Evolutionary conservation across 2,329 filamentous ascomycete genomes (phyloP).

Genomic region (Cordyceps cicadae): DNA sequence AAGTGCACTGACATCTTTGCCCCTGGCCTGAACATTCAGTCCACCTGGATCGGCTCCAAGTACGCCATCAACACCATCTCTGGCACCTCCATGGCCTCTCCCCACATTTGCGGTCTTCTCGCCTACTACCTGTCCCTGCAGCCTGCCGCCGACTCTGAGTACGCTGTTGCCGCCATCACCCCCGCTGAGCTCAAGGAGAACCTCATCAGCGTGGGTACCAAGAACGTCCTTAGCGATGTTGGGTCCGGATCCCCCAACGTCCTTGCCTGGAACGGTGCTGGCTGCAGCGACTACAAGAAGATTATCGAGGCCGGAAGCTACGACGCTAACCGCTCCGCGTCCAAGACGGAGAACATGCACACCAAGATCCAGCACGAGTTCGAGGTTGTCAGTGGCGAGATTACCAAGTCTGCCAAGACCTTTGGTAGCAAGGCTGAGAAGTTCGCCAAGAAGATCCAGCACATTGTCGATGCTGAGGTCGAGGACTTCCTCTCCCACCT

Average conservation of each 20-base stretch:
- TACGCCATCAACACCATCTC: conserved; percentile 98
- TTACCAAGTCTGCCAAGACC: conserved; percentile 45
- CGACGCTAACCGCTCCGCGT: conserved; percentile 39
- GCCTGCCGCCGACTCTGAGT: conserved; percentile 82
- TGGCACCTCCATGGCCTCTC: conserved; percentile 97
- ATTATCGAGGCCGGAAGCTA: conserved; percentile 71
- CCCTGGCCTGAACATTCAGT: conserved; percentile 91
- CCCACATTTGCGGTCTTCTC: conserved; percentile 90
- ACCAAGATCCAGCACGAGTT: conserved; percentile 54
- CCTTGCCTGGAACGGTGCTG: conserved; percentile 98
- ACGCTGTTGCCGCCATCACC: conserved; percentile 79
- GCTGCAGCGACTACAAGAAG: conserved; percentile 79
- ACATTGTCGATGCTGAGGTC: conserved; percentile 53
- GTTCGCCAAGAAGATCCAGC: conserved; percentile 55
- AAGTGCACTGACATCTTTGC: conserved; percentile 99
- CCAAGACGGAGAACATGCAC: conserved; percentile 51
- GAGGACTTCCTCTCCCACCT: conserved; percentile 51
- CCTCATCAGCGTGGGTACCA: conserved; percentile 75
- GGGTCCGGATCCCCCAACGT: conserved; percentile 84
- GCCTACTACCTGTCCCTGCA: conserved; percentile 98
- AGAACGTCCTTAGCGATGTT: conserved; percentile 69
- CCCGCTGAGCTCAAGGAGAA: conserved; percentile 90
- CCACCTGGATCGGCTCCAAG: conserved; percentile 97
- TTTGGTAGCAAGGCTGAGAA: conserved; percentile 50
- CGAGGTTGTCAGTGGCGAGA: conserved; percentile 44